Conservation (phyloP, 75 land plant genomes). For the Picea sitchensis region DNA sequence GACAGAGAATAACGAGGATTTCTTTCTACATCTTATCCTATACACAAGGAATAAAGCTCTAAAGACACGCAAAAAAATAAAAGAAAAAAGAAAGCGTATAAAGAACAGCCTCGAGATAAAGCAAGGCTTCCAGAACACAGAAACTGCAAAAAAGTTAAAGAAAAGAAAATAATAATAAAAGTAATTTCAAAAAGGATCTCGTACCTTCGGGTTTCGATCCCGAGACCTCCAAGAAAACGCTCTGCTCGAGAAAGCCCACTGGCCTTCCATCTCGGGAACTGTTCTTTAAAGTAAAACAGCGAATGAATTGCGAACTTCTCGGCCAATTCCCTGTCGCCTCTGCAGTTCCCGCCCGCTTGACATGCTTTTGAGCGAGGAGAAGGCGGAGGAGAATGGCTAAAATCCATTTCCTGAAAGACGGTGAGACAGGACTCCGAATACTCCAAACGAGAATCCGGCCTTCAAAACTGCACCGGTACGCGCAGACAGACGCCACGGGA, state of each 20-base stretch:
- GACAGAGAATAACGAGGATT: neutral
- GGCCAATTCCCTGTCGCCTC: neutral
- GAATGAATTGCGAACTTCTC: too few relatives aligned
- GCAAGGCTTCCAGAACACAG: neutral
- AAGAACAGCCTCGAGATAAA: neutral
- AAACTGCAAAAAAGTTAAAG: neutral
- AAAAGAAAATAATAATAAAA: neutral
- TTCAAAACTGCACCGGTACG: constrained; percentile 3
- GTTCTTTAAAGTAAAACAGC: neutral
- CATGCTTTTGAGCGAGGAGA: neutral
- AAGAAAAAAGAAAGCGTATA: neutral
- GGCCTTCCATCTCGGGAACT: neutral
- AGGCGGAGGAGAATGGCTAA: neutral
- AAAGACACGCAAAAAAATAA: neutral
- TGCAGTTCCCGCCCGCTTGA: neutral
- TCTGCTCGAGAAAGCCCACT: constrained; percentile 6
- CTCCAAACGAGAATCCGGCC: neutral
- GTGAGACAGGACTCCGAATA: constrained; percentile 3
- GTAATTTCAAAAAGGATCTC: neutral
- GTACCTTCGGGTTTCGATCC: constrained; percentile 9
- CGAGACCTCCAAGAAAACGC: constrained; percentile 7
- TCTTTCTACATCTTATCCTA: neutral
- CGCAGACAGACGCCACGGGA: neutral
- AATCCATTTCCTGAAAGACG: neutral
- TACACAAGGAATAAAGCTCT: neutral